Evolutionary conservation across 768 basidiomycete species (phyloP).

Genomic region (Coprinellus micaceus): DNA sequence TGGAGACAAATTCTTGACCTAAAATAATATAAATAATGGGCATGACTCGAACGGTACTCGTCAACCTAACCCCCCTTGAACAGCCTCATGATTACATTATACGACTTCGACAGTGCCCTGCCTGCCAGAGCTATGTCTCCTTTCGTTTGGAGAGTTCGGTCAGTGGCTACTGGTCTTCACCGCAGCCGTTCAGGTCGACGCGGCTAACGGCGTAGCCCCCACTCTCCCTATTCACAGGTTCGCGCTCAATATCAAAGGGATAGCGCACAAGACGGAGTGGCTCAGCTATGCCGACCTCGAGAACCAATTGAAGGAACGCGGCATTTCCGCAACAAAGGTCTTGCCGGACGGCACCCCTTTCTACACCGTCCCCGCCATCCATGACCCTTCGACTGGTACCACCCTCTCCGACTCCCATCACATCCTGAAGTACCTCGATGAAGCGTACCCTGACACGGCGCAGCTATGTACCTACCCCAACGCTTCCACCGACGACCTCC

Average conservation of each 20-base stretch:
- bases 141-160: conserved; percentile 34
- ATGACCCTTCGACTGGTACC: conserved; percentile 4
- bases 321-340: background rate
- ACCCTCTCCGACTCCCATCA: conserved; percentile 7
- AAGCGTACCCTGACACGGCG: conserved; percentile 7
- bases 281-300: conserved; percentile 7
- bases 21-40: too few relatives aligned
- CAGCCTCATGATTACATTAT: conserved; percentile 32
- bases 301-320: background rate
- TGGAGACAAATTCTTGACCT: too few relatives aligned
- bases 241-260: conserved; percentile 7
- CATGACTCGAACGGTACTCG: too few relatives aligned
- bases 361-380: conserved; percentile 8
- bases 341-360: background rate
- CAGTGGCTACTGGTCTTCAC: too few relatives aligned
- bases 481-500: background rate
- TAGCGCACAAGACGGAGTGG: background rate
- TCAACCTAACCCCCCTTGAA: too few relatives aligned
- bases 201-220: background rate
- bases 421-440: conserved; percentile 9
- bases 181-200: background rate
- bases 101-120: conserved; percentile 35
- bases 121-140: conserved; percentile 31
- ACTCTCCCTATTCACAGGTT: conserved; percentile 14
- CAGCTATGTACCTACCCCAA: background rate